Percentiles rank a stretch among this genome's conserved stretches.
Conservation (phyloP, 1,284 basidiomycete species). For the Gomphus bonarii region DNA sequence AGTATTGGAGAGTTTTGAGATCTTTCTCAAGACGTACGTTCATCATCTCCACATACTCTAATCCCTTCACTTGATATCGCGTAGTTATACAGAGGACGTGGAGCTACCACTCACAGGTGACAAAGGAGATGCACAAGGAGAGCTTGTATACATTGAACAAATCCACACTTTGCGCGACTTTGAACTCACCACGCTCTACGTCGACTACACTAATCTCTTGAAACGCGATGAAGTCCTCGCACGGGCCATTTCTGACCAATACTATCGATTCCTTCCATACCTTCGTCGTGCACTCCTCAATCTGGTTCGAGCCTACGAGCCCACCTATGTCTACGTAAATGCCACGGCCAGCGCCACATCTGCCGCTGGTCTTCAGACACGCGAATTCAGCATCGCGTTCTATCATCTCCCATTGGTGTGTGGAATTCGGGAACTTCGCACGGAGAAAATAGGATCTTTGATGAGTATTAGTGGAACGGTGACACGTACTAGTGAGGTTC, state of each 20-base stretch:
- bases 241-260: conserved; percentile 86
- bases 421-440: conserved; percentile 91
- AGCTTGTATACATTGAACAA: conserved; percentile 81
- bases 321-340: conserved; percentile 90
- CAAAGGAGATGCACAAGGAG: conserved; percentile 46
- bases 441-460: conserved; percentile 86
- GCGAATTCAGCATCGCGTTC: conserved; percentile 94
- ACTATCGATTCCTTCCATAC: conserved; percentile 95
- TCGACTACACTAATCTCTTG: conserved; percentile 89
- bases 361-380: conserved; percentile 78
- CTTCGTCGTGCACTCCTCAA: conserved; percentile 85
- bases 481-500: conserved; percentile 93
- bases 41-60: not conserved
- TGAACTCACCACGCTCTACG: conserved; percentile 89
- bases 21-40: conserved; percentile 82
- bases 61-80: not conserved
- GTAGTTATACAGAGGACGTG: conserved; percentile 75
- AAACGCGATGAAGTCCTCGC: conserved; percentile 88
- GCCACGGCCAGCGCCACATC: conserved; percentile 67
- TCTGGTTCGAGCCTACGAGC: conserved; percentile 80
- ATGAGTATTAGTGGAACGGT: conserved; percentile 95
- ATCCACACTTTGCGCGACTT: conserved; percentile 90
- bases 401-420: conserved; percentile 92
- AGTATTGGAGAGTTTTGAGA: conserved; percentile 83
- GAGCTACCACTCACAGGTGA: conserved; percentile 65